Conservation (phyloP, 2,329 filamentous ascomycete genomes). For the Purpureocillium takamizusanense region DNA sequence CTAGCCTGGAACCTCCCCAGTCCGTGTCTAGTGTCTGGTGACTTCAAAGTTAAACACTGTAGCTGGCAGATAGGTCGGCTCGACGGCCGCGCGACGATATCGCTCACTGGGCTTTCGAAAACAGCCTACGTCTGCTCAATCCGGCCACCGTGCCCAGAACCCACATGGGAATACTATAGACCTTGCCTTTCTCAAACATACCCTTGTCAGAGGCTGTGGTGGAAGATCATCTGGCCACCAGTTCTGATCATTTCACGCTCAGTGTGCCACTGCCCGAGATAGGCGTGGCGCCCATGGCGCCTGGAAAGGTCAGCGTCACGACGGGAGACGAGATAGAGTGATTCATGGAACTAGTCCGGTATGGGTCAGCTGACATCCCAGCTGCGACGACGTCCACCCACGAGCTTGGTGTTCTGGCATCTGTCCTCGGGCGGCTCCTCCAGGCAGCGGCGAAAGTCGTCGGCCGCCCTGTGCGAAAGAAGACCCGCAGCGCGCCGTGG, state of each 20-base stretch:
- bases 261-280: slow-evolving; percentile 6
- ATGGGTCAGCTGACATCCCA: slow-evolving; percentile 3
- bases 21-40: slow-evolving; percentile 8
- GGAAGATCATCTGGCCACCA: slow-evolving; percentile 10
- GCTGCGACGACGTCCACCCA: slow-evolving; percentile 2
- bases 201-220: slow-evolving; percentile 6
- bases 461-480: slow-evolving; percentile 3
- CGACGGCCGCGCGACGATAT: slow-evolving; percentile 6
- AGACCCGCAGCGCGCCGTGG: slow-evolving; percentile 5
- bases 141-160: slow-evolving; percentile 8
- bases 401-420: slow-evolving; percentile 5
- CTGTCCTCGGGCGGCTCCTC: slow-evolving; percentile 4
- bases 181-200: slow-evolving; percentile 8
- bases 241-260: slow-evolving; percentile 11
- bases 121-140: slow-evolving; percentile 8
- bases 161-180: slow-evolving; percentile 10
- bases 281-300: not conserved
- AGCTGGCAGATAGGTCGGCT: slow-evolving; percentile 8
- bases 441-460: slow-evolving; percentile 5
- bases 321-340: slow-evolving; percentile 8
- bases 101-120: slow-evolving; percentile 6
- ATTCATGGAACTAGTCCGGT: slow-evolving; percentile 7
- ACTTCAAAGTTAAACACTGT: slow-evolving; percentile 10
- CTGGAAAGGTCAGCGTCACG: slow-evolving; percentile 7
- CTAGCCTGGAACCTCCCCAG: slow-evolving; percentile 6